Base-by-base conservation (phyloP, 2,329 filamentous ascomycete species). In the Aspergillus cejpii region DNA sequence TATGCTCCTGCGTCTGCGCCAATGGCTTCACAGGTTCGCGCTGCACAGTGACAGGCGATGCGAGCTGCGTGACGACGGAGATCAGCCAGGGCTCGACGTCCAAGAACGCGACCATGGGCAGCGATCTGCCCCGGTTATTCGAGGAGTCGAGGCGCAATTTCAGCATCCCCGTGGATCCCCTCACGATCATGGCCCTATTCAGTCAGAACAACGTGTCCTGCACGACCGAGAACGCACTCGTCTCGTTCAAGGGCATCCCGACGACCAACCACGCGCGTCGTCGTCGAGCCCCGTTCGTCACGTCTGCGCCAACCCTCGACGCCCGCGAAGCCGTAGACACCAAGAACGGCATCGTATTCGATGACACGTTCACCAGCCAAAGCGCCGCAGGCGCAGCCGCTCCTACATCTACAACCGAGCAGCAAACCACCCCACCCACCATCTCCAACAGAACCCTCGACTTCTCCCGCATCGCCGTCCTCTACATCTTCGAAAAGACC, bases 1-100 rank as follows among this genome's bases (percentile, higher is more conserved):
- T 77, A 15, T 97, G 91, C 68, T 84, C 83, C 10, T 98, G 91
- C 63, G 80, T 96, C 34, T 98, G 91, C 66, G 81, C 84, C 17
- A 89, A 92, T 57, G 88, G 90, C 1, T 97, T 91, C 63, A 90
- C 85, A 0, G 83, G 83, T 17, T 68, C 68, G 1, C 74, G 70
- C 12, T 87, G 83, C 59, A 72, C 67, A 1, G 68, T 66, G 3
- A 53, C 67, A 11, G 66, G 71, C 11, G 75, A 76, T 44, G 69
- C 74, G 19, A 68, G 68, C 37, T 86, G 83, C 56, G 74, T 76
- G 5, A 80, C 75, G 0, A 74, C 72, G 2, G 52, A 62, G 26
- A 54, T 71, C 17, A 64, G 66, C 14, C 64, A 71, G 20, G 68
- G 70, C 33, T 57, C 58, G 0, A 59, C 54, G 5, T 52, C 55